A percentile compares a stretch with the other conserved stretches of the same genome.
These are phyloP conservation scores for Pholiota conissans DNA, from an alignment of 768 basidiomycete species.

Conservation along the genomic window DNA sequence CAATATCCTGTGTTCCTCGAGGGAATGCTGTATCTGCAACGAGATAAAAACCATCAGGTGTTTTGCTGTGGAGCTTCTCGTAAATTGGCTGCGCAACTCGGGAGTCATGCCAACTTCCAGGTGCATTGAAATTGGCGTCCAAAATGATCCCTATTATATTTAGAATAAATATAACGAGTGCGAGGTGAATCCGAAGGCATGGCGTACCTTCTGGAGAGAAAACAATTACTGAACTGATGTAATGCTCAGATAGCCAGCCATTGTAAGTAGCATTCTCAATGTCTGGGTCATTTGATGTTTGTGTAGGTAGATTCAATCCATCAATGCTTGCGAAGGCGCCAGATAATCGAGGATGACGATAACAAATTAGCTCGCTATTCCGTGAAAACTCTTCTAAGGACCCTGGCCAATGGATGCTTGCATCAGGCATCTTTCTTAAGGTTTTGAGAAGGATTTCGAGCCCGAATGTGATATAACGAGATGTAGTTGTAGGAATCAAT, in stretches of 20 bases:
- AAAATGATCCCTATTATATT: conserved; percentile 33
- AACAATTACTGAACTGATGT: conserved; percentile 35
- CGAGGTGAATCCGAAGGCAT: too few species aligned
- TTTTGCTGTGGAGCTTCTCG: conserved; percentile 27
- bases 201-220: conserved; percentile 36
- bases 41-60: conserved; percentile 42
- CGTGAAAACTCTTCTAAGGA: conserved; percentile 25
- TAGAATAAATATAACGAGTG: not conserved
- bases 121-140: conserved; percentile 33
- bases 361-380: conserved; percentile 23
- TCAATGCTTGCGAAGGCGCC: conserved; percentile 43
- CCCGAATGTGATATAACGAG: conserved; percentile 34
- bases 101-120: conserved; percentile 52
- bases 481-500: conserved; percentile 33
- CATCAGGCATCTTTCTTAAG: conserved; percentile 28
- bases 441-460: conserved; percentile 29
- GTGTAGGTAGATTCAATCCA: conserved; percentile 38
- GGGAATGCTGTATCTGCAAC: conserved; percentile 50
- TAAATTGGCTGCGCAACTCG: conserved; percentile 40
- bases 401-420: conserved; percentile 26
- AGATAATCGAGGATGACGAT: conserved; percentile 19
- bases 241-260: conserved; percentile 43
- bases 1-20: conserved; percentile 28
- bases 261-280: conserved; percentile 49
- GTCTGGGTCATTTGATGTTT: conserved; percentile 35